Conservation (phyloP, 2,329 filamentous ascomycete species). For the Alternaria hordeiaustralica region DNA sequence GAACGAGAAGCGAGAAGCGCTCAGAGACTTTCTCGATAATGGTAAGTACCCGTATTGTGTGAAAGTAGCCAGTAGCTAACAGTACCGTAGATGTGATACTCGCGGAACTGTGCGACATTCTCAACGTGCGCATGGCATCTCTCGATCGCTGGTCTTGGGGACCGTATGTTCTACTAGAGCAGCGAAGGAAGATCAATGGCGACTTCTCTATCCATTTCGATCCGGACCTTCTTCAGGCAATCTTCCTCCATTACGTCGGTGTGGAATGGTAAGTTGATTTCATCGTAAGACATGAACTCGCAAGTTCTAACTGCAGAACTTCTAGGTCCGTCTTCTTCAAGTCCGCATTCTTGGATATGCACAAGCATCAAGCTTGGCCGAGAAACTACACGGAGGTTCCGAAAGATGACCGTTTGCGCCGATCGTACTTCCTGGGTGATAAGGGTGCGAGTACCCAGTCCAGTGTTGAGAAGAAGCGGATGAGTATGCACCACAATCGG, state of each 20-base stretch:
- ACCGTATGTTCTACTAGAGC: slow-evolving; percentile 35
- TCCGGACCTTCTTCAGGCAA: slow-evolving; percentile 41
- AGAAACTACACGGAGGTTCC: slow-evolving; percentile 20
- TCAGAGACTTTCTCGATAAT: slow-evolving; percentile 43
- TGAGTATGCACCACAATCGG: slow-evolving; percentile 18
- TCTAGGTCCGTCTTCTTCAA: slow-evolving; percentile 40
- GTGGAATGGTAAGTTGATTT: slow-evolving; percentile 24
- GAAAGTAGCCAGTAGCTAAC: neutral
- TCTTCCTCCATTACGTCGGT: slow-evolving; percentile 44
- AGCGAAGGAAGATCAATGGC: slow-evolving; percentile 39
- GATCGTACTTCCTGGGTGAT: slow-evolving; percentile 34
- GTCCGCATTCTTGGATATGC: slow-evolving; percentile 25
- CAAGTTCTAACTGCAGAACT: neutral
- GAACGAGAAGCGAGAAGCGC: slow-evolving; percentile 43
- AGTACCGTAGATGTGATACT: slow-evolving; percentile 30
- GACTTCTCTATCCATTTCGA: slow-evolving; percentile 38
- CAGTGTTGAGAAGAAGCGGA: slow-evolving; percentile 30
- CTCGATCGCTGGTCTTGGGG: slow-evolving; percentile 41
- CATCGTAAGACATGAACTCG: neutral
- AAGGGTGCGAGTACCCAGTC: neutral
- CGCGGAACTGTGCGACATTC: slow-evolving; percentile 39
- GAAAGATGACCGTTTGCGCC: slow-evolving; percentile 28
- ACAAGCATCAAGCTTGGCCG: slow-evolving; percentile 28
- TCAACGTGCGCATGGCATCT: slow-evolving; percentile 40
- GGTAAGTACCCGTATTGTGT: neutral